These are phyloP conservation scores for Penicillium tannophilum DNA, from an alignment of 495 filamentous ascomycete genomes.

Conservation along the genomic window DNA sequence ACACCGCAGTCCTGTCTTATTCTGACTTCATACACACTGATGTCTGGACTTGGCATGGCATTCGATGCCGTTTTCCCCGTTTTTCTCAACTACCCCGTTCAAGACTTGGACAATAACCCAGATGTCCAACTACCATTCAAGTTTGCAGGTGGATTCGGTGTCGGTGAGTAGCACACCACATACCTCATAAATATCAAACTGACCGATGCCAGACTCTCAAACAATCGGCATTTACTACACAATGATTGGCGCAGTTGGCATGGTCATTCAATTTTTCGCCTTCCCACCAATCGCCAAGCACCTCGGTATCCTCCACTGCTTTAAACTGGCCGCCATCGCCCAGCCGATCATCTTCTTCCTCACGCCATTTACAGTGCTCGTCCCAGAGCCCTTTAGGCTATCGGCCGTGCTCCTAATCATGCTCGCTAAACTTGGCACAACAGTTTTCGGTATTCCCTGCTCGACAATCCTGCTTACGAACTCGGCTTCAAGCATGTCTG, in stretches of 20 bases:
- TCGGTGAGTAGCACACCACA: conserved; percentile 39
- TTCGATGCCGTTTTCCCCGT: conserved; percentile 82
- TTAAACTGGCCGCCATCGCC: conserved; percentile 57
- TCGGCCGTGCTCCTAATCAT: conserved; percentile 49
- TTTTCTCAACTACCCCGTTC: conserved; percentile 73
- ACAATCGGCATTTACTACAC: conserved; percentile 79
- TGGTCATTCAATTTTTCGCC: conserved; percentile 75
- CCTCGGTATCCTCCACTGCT: conserved; percentile 71
- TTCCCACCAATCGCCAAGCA: conserved; percentile 70
- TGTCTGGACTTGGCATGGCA: conserved; percentile 75
- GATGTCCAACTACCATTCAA: conserved; percentile 68
- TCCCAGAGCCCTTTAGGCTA: conserved; percentile 43
- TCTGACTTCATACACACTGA: conserved; percentile 70
- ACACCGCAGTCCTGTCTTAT: conserved; percentile 75
- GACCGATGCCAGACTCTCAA: conserved; percentile 46
- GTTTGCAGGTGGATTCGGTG: conserved; percentile 77
- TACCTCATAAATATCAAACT: background rate
- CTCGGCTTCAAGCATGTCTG: conserved; percentile 68
- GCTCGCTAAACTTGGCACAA: conserved; percentile 66
- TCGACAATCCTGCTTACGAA: conserved; percentile 90
- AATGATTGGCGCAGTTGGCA: conserved; percentile 68
- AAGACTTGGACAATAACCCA: conserved; percentile 56
- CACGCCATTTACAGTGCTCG: conserved; percentile 71
- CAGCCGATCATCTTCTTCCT: conserved; percentile 74
- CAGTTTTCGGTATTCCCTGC: conserved; percentile 84